These are phyloP conservation scores for Herpetospermum pedunculosum DNA, from an alignment of 306 rosid species.

Conservation along the genomic window DNA sequence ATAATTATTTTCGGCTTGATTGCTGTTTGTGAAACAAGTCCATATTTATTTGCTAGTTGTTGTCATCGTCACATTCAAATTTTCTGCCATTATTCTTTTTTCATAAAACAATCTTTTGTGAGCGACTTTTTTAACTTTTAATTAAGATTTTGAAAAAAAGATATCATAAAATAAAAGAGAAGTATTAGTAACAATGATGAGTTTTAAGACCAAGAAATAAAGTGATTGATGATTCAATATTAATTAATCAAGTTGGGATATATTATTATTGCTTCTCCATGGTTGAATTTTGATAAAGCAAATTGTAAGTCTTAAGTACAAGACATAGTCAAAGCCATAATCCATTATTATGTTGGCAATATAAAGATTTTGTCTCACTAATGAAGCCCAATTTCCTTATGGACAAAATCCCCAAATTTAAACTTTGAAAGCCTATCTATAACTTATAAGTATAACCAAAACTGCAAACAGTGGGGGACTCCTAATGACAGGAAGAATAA, in stretches of 20 bases:
- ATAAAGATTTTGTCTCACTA: not conserved
- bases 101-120: no score
- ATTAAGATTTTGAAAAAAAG: no score
- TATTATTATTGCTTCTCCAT: not conserved
- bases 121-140: not conserved
- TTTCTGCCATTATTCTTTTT: not conserved
- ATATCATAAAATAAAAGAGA: no score
- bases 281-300: not conserved
- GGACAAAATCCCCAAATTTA: no score
- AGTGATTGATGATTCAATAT: not conserved
- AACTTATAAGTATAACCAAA: no score
- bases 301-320: not conserved
- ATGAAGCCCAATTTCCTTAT: not conserved
- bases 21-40: no score
- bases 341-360: not conserved
- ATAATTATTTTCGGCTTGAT: no score
- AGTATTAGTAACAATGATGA: not conserved
- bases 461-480: not conserved
- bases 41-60: not conserved
- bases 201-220: not conserved
- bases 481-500: not conserved
- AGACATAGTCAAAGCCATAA: not conserved
- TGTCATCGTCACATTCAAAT: not conserved
- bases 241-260: not conserved
- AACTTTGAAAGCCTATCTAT: no score